Evolutionary conservation across 345 rosid species (phyloP), one percentile per base, ranked within the genome.

Genomic region (Erysimum cheiranthoides): DNA sequence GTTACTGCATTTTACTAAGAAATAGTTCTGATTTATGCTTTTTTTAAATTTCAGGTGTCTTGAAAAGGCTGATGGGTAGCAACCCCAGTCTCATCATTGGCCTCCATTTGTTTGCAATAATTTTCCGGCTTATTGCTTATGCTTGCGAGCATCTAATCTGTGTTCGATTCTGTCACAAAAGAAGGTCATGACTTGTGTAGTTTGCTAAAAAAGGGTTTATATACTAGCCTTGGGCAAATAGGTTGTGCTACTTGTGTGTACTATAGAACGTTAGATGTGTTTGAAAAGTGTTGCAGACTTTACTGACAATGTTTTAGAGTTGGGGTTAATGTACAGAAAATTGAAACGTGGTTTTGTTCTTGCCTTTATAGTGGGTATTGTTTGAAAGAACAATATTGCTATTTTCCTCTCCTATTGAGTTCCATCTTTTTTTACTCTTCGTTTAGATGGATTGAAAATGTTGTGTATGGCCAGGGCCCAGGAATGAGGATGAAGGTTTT

Each of bases 51-150:
- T 90, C 92, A 89, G 96, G 97, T 88, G 82, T 58, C 84, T 84
- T 85, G 85, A 87, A 91, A 66, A 88, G 93, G 92, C 89, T 87
- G 93, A 89, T 87, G 92, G 94, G 90, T 83, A 85, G 96, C 91
- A 85, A 85, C 84, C 82, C 63, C 84, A 85, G 85, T 88, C 90
- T 92, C 97, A 84, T 86, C 86, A 82, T 78, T 81, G 81, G 57
- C 85, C 89, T 90, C 86, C 85, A 81, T 86, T 87, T 86, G 83
- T 85, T 87, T 83, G 85, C 90, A 80, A 89, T 89, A 76, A 83
- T 85, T 88, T 80, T 75, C 80, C 47, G 68, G 87, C 87, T 81
- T 91, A 84, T 86, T 87, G 81, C 85, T 84, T 83, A 83, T 85
- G 85, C 87, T 87, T 84, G 82, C 74, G 31, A 74, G 75, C 80